A percentile compares a stretch with the other conserved stretches of the same genome.
These are phyloP conservation scores for Daphne laureola DNA, from an alignment of 441 rosid genomes.

Conservation along the genomic window DNA sequence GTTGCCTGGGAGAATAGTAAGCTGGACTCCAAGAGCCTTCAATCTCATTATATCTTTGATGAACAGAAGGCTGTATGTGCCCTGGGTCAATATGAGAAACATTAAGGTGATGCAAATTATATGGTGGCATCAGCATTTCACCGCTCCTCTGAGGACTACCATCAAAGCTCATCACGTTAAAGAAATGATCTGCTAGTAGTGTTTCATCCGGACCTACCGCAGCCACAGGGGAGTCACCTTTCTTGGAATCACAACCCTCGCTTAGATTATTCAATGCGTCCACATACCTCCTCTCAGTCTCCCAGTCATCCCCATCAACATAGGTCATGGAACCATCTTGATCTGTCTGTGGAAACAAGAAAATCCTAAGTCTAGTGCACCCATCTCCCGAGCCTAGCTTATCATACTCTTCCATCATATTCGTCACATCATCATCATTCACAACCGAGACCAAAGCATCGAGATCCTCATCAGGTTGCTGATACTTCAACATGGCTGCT, in stretches of 20 bases:
- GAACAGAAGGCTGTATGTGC: constrained; percentile 28
- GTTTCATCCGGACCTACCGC: constrained; percentile 40
- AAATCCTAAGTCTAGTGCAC: constrained; percentile 88
- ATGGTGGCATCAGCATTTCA: constrained; percentile 46
- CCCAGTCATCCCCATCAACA: constrained; percentile 78
- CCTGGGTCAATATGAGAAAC: constrained; percentile 54
- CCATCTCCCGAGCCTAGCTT: constrained; percentile 91
- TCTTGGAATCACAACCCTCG: constrained; percentile 61
- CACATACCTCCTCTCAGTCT: constrained; percentile 88
- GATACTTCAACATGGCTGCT: constrained; percentile 74
- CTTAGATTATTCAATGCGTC: constrained; percentile 83
- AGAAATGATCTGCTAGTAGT: constrained; percentile 51
- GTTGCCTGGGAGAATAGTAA: constrained; percentile 80
- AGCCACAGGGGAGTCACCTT: constrained; percentile 52
- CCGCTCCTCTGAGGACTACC: constrained; percentile 39
- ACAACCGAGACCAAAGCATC: constrained; percentile 95
- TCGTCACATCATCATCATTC: constrained; percentile 87
- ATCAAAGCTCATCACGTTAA: constrained; percentile 46
- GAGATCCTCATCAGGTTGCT: constrained; percentile 98
- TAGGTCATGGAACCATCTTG: constrained; percentile 55
- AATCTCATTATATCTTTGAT: constrained; percentile 63
- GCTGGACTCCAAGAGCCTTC: constrained; percentile 92
- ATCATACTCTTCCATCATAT: constrained; percentile 99
- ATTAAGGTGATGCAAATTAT: constrained; percentile 58
- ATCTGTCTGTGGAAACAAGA: constrained; percentile 66